phyloP scores from a whole-genome alignment of 164 flowering plant genomes.

The Dillenia suffruticosa region DNA sequence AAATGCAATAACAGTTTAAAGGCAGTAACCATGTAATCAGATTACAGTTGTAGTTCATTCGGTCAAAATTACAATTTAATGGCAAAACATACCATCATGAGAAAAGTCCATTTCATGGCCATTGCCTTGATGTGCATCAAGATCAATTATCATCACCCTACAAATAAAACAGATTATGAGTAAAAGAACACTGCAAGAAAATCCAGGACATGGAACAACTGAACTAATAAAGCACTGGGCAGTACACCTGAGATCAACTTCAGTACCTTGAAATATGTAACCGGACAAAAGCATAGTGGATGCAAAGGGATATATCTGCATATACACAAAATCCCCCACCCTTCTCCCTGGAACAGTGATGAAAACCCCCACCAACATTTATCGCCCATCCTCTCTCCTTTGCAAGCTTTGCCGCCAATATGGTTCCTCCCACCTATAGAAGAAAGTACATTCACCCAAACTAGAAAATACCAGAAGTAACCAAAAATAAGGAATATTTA shows the following conservation, averaged over 20 bases:
- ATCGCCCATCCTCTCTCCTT: constrained; percentile 96
- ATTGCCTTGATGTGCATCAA: constrained; percentile 99
- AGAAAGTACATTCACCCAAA: too few relatives aligned
- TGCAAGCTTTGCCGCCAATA: constrained; percentile 90
- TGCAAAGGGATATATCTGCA: constrained; percentile 91
- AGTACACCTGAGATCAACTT: background rate
- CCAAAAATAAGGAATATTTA: constrained; percentile 11
- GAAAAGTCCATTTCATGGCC: constrained; percentile 91
- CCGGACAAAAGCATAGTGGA: constrained; percentile 68
- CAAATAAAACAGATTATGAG: background rate
- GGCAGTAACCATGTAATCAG: too few relatives aligned
- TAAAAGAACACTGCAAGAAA: constrained; percentile 2
- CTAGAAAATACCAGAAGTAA: background rate
- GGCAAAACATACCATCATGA: constrained; percentile 52
- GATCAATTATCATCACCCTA: constrained; percentile 98
- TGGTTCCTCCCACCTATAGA: constrained; percentile 87
- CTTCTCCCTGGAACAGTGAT: constrained; percentile 79
- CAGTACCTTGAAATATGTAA: constrained; percentile 73
- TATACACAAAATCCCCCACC: constrained; percentile 98
- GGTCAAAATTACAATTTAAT: too few relatives aligned
- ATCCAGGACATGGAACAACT: constrained; percentile 2
- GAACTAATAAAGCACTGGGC: background rate
- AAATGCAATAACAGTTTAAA: too few relatives aligned
- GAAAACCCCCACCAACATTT: constrained; percentile 97
- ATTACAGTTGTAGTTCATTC: too few relatives aligned